phyloP scores from a whole-genome alignment of 148 eudicot species.

The Chenopodium formosanum region DNA sequence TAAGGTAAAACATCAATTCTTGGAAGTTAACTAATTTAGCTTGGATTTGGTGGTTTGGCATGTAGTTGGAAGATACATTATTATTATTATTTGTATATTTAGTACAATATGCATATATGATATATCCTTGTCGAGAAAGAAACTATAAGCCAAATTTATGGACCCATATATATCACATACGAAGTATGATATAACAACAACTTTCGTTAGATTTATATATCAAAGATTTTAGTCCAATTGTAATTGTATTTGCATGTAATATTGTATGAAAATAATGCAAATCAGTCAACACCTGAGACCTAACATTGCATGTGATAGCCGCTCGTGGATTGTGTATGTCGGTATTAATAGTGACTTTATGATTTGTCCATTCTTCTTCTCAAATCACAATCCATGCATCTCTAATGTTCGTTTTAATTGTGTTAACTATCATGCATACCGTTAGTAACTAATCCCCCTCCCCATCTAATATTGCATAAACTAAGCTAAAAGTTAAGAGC shows the following conservation, averaged over 20 bases:
- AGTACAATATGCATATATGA: neutral
- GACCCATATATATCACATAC: neutral
- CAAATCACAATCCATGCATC: neutral
- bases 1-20: conserved; percentile 6
- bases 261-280: neutral
- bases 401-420: neutral
- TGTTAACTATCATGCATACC: neutral
- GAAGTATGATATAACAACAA: neutral
- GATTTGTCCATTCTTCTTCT: neutral
- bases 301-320: conserved; percentile 23
- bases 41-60: conserved; percentile 1
- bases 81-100: too few species aligned
- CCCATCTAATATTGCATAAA: neutral
- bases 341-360: neutral
- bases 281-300: conserved; percentile 9
- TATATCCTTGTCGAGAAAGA: neutral
- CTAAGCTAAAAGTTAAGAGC: neutral
- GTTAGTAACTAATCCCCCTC: too few species aligned
- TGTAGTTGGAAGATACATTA: neutral
- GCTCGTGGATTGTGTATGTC: conserved; percentile 24
- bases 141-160: neutral
- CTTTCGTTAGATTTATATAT: neutral
- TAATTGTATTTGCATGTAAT: neutral
- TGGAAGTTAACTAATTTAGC: neutral
- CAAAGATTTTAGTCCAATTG: neutral